Conservation (phyloP, 257 asterid genomes). For the Osmanthus fragrans region DNA sequence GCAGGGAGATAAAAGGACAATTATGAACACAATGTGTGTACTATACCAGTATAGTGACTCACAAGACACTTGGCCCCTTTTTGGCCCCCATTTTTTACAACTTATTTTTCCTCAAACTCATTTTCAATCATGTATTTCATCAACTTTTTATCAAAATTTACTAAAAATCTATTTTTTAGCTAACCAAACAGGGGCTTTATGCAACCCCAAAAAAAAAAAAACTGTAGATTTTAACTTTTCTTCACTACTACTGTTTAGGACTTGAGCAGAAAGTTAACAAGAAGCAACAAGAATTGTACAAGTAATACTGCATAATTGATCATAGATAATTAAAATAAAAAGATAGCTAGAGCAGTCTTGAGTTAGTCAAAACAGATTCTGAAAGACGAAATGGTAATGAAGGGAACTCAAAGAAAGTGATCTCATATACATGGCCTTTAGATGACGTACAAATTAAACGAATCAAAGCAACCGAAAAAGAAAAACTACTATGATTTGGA, state of each 20-base stretch:
- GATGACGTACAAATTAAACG: background rate
- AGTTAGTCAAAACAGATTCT: no score
- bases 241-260: background rate
- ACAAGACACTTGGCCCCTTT: background rate
- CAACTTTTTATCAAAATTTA: no score
- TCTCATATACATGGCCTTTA: background rate
- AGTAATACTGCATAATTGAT: background rate
- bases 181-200: background rate
- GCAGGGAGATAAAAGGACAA: background rate
- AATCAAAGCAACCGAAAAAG: background rate
- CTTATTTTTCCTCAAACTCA: no score
- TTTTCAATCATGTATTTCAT: no score
- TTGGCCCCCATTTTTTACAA: no score
- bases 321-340: background rate
- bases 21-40: background rate
- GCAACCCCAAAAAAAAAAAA: background rate
- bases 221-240: background rate
- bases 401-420: background rate
- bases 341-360: background rate
- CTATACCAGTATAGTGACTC: background rate
- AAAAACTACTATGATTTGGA: conserved; percentile 8
- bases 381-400: background rate
- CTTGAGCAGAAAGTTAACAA: background rate
- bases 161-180: no score
- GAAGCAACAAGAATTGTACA: background rate